phyloP scores from a whole-genome alignment of 2,329 filamentous ascomycete genomes.

The Alternaria sp. region DNA sequence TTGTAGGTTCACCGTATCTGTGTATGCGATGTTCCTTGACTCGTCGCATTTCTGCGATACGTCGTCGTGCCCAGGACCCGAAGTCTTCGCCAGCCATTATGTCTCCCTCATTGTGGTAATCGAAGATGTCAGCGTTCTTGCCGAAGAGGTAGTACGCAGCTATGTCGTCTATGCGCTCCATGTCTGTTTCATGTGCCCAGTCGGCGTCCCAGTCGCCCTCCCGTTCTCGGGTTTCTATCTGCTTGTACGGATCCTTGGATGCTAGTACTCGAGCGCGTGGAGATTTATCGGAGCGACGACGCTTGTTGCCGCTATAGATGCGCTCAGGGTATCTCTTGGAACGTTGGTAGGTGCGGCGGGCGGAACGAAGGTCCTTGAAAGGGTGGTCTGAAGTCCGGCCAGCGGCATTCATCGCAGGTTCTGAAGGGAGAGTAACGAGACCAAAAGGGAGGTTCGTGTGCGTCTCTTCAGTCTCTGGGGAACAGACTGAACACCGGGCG shows the following conservation, averaged over 20 bases:
- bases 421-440: neutral
- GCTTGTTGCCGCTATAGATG: neutral
- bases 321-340: neutral
- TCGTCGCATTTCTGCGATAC: slow-evolving; percentile 17
- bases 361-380: slow-evolving; percentile 4
- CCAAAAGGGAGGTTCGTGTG: neutral
- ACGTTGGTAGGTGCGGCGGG: neutral
- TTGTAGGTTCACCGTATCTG: neutral
- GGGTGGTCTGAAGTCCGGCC: slow-evolving; percentile 9
- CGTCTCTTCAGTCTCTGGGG: neutral
- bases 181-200: neutral
- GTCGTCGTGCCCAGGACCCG: slow-evolving; percentile 9
- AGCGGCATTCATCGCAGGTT: slow-evolving; percentile 10
- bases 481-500: neutral
- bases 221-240: neutral
- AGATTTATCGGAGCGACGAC: neutral
- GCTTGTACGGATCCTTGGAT: neutral
- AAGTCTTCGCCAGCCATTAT: slow-evolving; percentile 12
- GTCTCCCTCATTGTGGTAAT: neutral
- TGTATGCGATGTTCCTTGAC: slow-evolving; percentile 18
- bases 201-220: neutral
- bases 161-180: slow-evolving; percentile 8
- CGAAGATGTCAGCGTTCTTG: neutral
- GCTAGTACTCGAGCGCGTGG: neutral
- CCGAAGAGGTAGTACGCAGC: slow-evolving; percentile 3